Conservation (phyloP, 2,329 filamentous ascomycete species). For the Albifimbria verrucaria region DNA sequence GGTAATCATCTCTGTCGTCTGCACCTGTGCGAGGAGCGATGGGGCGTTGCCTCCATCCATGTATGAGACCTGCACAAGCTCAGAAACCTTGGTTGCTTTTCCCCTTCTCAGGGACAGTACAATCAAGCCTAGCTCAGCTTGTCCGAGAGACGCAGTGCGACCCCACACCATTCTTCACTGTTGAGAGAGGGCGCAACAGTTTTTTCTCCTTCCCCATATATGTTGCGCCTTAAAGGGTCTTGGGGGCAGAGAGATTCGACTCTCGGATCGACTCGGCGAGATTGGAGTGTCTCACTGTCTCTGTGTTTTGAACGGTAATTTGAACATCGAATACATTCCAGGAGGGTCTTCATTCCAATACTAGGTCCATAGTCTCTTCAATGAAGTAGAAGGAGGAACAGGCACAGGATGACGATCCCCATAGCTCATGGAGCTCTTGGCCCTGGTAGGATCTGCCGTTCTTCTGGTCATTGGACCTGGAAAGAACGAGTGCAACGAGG, state of each 20-base stretch:
- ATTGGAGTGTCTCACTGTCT: constrained; percentile 24
- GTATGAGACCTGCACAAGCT: constrained; percentile 15
- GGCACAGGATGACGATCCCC: too few species aligned
- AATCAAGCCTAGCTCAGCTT: background rate
- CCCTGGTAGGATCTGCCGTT: too few species aligned
- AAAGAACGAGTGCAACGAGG: background rate
- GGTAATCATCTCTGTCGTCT: background rate
- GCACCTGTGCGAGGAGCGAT: too few species aligned
- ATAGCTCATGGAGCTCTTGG: too few species aligned
- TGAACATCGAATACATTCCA: constrained; percentile 20
- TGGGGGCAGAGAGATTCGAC: constrained; percentile 7
- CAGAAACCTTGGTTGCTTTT: constrained; percentile 9
- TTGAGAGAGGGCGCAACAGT: background rate
- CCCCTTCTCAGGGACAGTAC: constrained; percentile 1
- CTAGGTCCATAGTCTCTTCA: background rate
- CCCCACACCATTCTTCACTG: background rate
- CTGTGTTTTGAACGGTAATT: constrained; percentile 21
- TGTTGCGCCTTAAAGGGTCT: background rate
- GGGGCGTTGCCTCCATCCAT: constrained; percentile 4
- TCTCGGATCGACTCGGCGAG: constrained; percentile 18
- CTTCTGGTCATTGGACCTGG: too few species aligned
- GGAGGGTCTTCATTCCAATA: background rate
- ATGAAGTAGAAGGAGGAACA: background rate
- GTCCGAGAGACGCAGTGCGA: background rate
- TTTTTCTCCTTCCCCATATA: background rate